A percentile compares a stretch with the other conserved stretches of the same genome.
Conservation (phyloP, 2,329 filamentous ascomycete genomes). For the Nakataea oryzae region DNA sequence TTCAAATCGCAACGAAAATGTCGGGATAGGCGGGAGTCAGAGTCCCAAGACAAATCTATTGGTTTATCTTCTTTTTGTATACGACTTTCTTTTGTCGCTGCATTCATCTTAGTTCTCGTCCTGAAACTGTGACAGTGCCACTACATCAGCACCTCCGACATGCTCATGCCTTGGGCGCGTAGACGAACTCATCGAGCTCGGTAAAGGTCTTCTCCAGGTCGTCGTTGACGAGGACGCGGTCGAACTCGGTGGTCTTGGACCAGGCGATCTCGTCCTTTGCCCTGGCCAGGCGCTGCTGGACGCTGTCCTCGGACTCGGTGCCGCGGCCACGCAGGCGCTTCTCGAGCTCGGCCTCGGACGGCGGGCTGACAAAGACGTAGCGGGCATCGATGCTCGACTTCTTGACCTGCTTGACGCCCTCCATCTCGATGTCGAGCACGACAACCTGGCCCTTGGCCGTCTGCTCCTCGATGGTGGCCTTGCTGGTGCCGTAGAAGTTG, state of each 20-base stretch:
- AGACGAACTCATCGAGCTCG: slow-evolving; percentile 40
- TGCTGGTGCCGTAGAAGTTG: slow-evolving; percentile 80
- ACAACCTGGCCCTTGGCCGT: slow-evolving; percentile 62
- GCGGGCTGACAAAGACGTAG: slow-evolving; percentile 79
- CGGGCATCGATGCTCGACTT: slow-evolving; percentile 62
- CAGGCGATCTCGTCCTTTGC: slow-evolving; percentile 68
- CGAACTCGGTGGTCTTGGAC: slow-evolving; percentile 52
- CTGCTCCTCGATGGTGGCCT: slow-evolving; percentile 68
- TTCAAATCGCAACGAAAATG: no score
- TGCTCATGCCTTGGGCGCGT: slow-evolving; percentile 12
- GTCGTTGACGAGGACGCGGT: slow-evolving; percentile 23
- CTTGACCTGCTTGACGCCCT: slow-evolving; percentile 93
- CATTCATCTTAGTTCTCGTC: neutral
- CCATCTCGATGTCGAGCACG: slow-evolving; percentile 94
- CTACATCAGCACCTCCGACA: neutral
- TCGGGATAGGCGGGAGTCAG: neutral
- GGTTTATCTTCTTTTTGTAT: neutral
- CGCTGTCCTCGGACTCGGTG: slow-evolving; percentile 66
- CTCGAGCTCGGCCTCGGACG: slow-evolving; percentile 65
- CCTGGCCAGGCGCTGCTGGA: slow-evolving; percentile 59
- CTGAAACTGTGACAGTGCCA: no score
- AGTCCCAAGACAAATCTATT: neutral
- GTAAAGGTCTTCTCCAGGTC: slow-evolving; percentile 39
- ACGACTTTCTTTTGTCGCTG: neutral
- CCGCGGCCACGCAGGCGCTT: slow-evolving; percentile 61